Evolutionary conservation across 2,329 filamentous ascomycete genomes (phyloP).

Genomic region (Cytospora piceae): DNA sequence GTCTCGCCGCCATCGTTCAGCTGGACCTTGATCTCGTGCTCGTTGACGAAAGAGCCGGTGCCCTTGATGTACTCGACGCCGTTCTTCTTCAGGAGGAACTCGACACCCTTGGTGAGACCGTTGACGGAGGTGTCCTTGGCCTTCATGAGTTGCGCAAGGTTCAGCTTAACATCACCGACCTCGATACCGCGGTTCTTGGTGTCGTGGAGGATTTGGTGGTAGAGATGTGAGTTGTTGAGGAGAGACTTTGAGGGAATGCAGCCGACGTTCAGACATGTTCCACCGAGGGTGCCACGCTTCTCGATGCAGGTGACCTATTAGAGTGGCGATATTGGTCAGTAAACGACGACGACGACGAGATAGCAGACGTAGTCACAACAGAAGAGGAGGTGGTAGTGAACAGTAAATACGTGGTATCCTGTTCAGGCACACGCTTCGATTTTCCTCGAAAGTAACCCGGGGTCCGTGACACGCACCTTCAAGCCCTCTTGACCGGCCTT

Average conservation of each 20-base stretch:
- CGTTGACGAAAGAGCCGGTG: slow-evolving; percentile 81
- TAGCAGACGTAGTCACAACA: neutral
- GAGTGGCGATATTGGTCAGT: slow-evolving; percentile 5
- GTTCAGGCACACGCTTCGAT: neutral
- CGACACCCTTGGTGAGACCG: slow-evolving; percentile 93
- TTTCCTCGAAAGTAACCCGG: neutral
- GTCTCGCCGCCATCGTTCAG: slow-evolving; percentile 91
- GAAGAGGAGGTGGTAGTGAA: neutral
- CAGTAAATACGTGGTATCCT: neutral
- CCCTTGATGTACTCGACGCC: slow-evolving; percentile 98
- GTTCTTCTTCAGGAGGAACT: slow-evolving; percentile 99
- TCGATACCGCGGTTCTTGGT: slow-evolving; percentile 97
- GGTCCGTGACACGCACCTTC: slow-evolving; percentile 67
- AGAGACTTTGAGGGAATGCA: slow-evolving; percentile 99
- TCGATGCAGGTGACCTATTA: slow-evolving; percentile 91
- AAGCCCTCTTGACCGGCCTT: slow-evolving; percentile 97
- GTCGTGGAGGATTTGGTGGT: slow-evolving; percentile 96
- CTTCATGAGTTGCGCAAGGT: slow-evolving; percentile 96
- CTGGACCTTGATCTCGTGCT: slow-evolving; percentile 89
- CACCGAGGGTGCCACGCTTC: slow-evolving; percentile 92
- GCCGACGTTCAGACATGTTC: slow-evolving; percentile 97
- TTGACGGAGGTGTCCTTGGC: slow-evolving; percentile 92
- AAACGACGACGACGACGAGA: slow-evolving; percentile 7
- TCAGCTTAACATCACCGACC: slow-evolving; percentile 95
- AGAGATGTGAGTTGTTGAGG: slow-evolving; percentile 98